Percentiles rank a stretch among this genome's conserved stretches.
These are phyloP conservation scores for Rugosomyces carneus DNA, from an alignment of 1,284 basidiomycete genomes.

Conservation along the genomic window DNA sequence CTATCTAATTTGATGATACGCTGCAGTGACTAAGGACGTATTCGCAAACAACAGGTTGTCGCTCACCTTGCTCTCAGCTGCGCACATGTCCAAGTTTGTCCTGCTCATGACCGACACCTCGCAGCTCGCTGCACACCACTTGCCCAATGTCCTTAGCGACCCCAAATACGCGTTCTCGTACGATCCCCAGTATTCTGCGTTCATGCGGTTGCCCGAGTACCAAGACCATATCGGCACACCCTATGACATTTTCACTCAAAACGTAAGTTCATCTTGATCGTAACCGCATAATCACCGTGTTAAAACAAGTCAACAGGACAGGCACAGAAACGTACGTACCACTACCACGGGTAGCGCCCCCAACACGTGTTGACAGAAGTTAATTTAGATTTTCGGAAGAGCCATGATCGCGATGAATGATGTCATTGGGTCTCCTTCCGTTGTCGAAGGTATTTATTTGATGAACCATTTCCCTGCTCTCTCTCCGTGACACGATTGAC, in stretches of 20 bases:
- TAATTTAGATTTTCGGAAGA: slow-evolving; percentile 1
- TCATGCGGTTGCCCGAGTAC: slow-evolving; percentile 4
- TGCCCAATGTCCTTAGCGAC: slow-evolving; percentile 3
- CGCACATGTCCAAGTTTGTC: slow-evolving; percentile 20
- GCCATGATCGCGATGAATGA: slow-evolving; percentile 8
- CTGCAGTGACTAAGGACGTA: slow-evolving; percentile 16
- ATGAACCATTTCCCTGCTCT: neutral
- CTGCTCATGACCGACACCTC: slow-evolving; percentile 1
- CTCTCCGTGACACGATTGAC: neutral
- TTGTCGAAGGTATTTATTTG: slow-evolving; percentile 2
- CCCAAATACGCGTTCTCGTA: neutral
- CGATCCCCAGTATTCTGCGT: slow-evolving; percentile 5
- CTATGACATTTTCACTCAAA: slow-evolving; percentile 3
- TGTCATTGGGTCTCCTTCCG: slow-evolving; percentile 5
- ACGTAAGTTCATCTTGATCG: neutral
- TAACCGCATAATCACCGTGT: neutral
- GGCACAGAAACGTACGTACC: slow-evolving; percentile 3
- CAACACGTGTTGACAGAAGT: neutral
- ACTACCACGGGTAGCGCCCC: neutral
- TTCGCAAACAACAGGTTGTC: slow-evolving; percentile 32
- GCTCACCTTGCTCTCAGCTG: slow-evolving; percentile 20
- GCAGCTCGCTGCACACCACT: neutral
- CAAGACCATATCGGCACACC: slow-evolving; percentile 1
- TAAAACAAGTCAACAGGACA: neutral
- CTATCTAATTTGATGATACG: neutral